Conservation (phyloP, 129 eudicot genomes). For the Centella asiatica region DNA sequence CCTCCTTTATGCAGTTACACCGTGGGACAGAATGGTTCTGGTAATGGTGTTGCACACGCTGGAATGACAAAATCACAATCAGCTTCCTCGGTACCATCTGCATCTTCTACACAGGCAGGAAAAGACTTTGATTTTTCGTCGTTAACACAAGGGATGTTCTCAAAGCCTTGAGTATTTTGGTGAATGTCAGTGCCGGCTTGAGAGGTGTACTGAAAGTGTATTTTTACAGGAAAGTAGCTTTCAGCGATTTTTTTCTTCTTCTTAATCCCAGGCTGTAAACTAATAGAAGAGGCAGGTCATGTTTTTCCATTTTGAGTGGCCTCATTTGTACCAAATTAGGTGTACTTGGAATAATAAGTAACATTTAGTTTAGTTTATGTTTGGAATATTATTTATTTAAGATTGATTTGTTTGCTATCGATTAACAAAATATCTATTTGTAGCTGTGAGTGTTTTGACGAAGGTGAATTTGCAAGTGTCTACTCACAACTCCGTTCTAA, state of each 20-base stretch:
- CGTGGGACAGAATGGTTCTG: constrained; percentile 41
- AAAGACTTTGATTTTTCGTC: constrained; percentile 93
- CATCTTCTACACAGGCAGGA: constrained; percentile 45
- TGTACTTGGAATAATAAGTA: constrained; percentile 24
- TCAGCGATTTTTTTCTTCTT: constrained; percentile 25
- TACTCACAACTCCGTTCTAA: no score
- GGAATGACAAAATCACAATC: constrained; percentile 40
- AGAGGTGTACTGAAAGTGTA: constrained; percentile 21
- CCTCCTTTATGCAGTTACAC: constrained; percentile 32
- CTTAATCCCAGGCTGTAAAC: constrained; percentile 45
- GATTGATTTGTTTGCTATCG: neutral
- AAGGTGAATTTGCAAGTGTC: no score
- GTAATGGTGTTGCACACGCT: constrained; percentile 36
- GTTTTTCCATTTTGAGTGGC: constrained; percentile 12
- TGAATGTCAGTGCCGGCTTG: no score
- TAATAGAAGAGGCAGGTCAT: constrained; percentile 41
- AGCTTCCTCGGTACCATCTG: constrained; percentile 42
- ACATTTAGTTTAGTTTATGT: constrained; percentile 15
- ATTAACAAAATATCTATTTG: no score
- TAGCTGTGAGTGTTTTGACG: no score
- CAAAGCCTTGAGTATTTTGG: constrained; percentile 42
- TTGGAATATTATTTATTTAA: neutral
- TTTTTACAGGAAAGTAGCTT: constrained; percentile 16
- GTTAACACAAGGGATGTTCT: constrained; percentile 87
- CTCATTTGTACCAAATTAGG: constrained; percentile 17